Evolutionary conservation across 495 filamentous ascomycete species (phyloP).

Genomic region (Trichoderma gamsii): DNA sequence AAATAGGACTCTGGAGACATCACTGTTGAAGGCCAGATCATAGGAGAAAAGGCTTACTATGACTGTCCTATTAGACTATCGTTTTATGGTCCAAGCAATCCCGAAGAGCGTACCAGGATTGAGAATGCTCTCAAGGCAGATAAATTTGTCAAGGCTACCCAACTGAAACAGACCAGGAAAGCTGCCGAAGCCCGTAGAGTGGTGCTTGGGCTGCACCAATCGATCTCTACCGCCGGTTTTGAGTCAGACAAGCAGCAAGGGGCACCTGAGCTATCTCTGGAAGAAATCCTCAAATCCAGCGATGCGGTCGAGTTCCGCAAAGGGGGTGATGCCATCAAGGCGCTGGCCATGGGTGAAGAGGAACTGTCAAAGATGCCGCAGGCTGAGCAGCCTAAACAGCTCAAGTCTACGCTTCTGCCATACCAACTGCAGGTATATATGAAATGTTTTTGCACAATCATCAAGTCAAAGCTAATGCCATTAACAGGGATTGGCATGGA

Average conservation of each 20-base stretch:
- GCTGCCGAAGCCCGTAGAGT: slow-evolving; percentile 43
- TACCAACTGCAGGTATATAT: slow-evolving; percentile 61
- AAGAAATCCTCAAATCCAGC: slow-evolving; percentile 61
- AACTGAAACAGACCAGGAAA: slow-evolving; percentile 43
- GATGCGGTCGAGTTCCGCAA: slow-evolving; percentile 50
- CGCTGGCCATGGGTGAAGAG: slow-evolving; percentile 66
- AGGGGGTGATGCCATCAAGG: slow-evolving; percentile 60
- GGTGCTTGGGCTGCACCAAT: slow-evolving; percentile 30
- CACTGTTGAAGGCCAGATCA: slow-evolving; percentile 54
- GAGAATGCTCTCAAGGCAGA: slow-evolving; percentile 58
- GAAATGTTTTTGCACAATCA: neutral
- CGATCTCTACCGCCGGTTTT: slow-evolving; percentile 30
- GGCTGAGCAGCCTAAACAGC: slow-evolving; percentile 56
- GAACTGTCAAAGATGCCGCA: slow-evolving; percentile 67
- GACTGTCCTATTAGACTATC: slow-evolving; percentile 66
- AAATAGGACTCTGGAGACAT: slow-evolving; percentile 38
- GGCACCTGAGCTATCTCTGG: slow-evolving; percentile 40
- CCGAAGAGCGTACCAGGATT: slow-evolving; percentile 41
- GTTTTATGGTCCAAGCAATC: slow-evolving; percentile 60
- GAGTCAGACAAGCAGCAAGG: slow-evolving; percentile 19
- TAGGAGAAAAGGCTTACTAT: slow-evolving; percentile 52
- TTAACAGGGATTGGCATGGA: slow-evolving; percentile 70
- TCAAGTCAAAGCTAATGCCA: slow-evolving; percentile 13
- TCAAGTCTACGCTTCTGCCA: slow-evolving; percentile 64
- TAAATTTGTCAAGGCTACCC: slow-evolving; percentile 43